These are phyloP conservation scores for Dictyostelium brefeldianum DNA, from an alignment of 78 protist species.

Conservation along the genomic window DNA sequence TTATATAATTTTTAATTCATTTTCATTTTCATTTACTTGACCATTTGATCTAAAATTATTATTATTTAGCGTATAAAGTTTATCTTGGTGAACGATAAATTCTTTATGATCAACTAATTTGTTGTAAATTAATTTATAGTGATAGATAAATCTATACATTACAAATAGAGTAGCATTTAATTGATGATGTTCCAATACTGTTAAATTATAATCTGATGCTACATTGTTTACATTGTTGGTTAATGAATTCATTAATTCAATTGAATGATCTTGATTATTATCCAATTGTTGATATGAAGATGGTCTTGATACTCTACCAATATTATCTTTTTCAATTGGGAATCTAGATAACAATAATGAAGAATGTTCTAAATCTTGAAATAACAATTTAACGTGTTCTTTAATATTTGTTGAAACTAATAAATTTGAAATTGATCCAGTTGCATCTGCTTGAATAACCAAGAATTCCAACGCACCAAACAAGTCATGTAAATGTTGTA, in stretches of 20 bases:
- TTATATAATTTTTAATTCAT: no score
- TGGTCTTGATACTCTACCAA: background rate
- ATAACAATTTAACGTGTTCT: background rate
- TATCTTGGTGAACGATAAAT: background rate
- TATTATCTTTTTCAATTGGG: background rate
- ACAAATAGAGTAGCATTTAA: background rate
- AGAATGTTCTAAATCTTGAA: background rate
- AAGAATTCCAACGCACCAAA: conserved; percentile 5
- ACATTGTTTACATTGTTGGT: background rate
- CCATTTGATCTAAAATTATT: no score
- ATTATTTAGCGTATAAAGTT: no score
- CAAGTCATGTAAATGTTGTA: conserved; percentile 15
- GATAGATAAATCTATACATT: background rate
- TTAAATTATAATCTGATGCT: background rate
- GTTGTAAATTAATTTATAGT: background rate
- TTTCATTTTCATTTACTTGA: no score
- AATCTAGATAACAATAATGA: background rate
- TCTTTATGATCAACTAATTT: background rate
- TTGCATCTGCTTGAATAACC: background rate
- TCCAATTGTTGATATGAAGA: background rate
- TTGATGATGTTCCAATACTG: background rate
- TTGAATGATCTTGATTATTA: background rate
- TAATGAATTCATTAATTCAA: background rate
- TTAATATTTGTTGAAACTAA: background rate
- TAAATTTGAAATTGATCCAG: background rate